Conservation (phyloP, 2,329 filamentous ascomycete genomes). For the Paecilomyces formosus region DNA sequence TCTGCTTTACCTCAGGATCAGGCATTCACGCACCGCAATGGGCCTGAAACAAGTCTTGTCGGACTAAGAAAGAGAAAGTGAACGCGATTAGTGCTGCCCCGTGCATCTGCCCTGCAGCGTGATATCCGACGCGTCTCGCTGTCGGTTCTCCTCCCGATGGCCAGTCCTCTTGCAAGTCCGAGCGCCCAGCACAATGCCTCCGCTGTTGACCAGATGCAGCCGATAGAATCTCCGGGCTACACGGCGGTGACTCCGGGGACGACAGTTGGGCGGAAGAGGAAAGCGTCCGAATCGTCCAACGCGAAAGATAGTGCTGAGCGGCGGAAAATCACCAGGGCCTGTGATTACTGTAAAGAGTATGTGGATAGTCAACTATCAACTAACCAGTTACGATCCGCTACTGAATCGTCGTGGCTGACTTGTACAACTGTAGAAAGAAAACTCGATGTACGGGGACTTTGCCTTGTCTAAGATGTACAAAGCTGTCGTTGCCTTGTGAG, state of each 20-base stretch:
- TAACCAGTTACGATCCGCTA: neutral
- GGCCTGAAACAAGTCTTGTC: neutral
- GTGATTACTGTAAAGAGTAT: conserved; percentile 29
- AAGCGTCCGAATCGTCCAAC: conserved; percentile 13
- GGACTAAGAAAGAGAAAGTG: neutral
- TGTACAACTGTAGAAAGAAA: conserved; percentile 18
- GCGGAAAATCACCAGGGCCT: conserved; percentile 32
- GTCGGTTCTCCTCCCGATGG: conserved; percentile 5
- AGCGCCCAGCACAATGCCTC: neutral
- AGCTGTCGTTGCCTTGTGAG: conserved; percentile 23
- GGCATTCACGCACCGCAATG: neutral
- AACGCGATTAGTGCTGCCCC: neutral
- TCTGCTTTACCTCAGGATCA: neutral
- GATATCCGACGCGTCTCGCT: neutral
- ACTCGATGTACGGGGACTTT: conserved; percentile 30
- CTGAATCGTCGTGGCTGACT: conserved; percentile 2
- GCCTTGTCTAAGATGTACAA: conserved; percentile 26
- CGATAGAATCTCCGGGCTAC: neutral
- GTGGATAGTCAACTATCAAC: neutral
- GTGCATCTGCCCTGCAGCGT: neutral
- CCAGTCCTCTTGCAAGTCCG: neutral
- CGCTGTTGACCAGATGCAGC: neutral
- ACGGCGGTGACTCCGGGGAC: neutral
- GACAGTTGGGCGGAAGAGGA: conserved; percentile 20
- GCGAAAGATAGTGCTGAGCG: conserved; percentile 16